Base-by-base conservation (phyloP, 139 green algal genomes). In the Picochlorum sp. region DNA sequence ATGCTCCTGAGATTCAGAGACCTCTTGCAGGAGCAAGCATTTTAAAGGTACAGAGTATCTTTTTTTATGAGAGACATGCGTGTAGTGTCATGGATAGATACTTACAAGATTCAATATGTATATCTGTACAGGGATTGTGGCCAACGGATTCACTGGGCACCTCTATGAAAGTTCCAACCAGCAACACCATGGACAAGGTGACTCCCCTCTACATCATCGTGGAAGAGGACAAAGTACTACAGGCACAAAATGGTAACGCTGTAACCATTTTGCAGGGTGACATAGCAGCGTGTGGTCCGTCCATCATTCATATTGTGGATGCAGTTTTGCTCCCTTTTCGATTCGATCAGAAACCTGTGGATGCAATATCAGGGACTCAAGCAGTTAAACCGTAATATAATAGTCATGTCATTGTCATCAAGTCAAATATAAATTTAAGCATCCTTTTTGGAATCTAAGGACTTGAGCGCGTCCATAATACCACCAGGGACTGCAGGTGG, bases 281-380 rank as follows among this genome's bases (percentile, higher is more conserved):
- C 56, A 62, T 79, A 5, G 51, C 49, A 6, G 62, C 72, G 11
- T 79, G 72, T 52, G 72, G 72, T 9, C 72, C 72, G 21, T 50
- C 57, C 2, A 31, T 79, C 13, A 49, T 79, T 10, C 72, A 79
- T 38, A 38, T 79, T 24, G 20, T 77, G 2, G 68, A 78, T 57
- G 47, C 67, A 34, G 66, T 79, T n/a, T 37, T 79, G 23, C 65
- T 79, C 30, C 72, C 72, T 34, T 79, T 79, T 52, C 56, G 20
- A 2, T 77, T 77, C 30, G 38, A 79, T 52, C 54, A 77, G 24
- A 47, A n/a, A 8, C 59, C 71, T 57, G 44, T 67, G 1, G 71
- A 78, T 57, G 71, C 71, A 4, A 62, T 78, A n/a, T 38, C 21
- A 3, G 71, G 21, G 20, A 78, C 66, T 11, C 56, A 62, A 49